A percentile compares a stretch with the other conserved stretches of the same genome.
These are phyloP conservation scores for Plasmodium yoelii DNA, from an alignment of 169 alveolate genomes.

Conservation along the genomic window DNA sequence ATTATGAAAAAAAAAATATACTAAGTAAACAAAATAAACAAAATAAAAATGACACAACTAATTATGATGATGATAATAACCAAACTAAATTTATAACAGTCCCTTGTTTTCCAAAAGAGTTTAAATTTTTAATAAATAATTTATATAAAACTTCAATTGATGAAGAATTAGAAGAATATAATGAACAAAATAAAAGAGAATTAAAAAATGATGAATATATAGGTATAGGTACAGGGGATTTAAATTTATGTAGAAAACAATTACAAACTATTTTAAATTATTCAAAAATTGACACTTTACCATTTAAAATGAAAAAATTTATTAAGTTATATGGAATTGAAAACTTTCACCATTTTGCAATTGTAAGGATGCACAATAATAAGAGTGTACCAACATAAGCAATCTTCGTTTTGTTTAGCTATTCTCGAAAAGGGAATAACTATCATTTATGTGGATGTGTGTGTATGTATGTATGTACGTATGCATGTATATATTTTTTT, in stretches of 20 bases:
- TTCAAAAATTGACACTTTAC: constrained; percentile 44
- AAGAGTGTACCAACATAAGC: neutral
- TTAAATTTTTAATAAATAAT: constrained; percentile 55
- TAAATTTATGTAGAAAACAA: constrained; percentile 51
- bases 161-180: constrained; percentile 60
- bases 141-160: constrained; percentile 69
- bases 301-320: constrained; percentile 59
- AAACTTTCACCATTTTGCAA: constrained; percentile 75
- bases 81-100: constrained; percentile 24
- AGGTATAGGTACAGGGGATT: constrained; percentile 63
- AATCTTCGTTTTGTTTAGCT: too few species aligned
- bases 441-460: too few species aligned
- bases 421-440: too few species aligned
- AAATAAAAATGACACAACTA: too few species aligned
- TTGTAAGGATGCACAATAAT: constrained; percentile 3
- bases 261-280: constrained; percentile 34
- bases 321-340: constrained; percentile 72
- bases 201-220: constrained; percentile 34
- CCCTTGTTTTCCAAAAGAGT: constrained; percentile 66
- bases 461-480: too few species aligned
- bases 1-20: constrained; percentile 16
- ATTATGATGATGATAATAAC: too few species aligned
- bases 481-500: too few species aligned
- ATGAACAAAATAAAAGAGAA: neutral
- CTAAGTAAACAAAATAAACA: neutral